These are phyloP conservation scores for Cordyceps javanica DNA, from an alignment of 2,329 filamentous ascomycete species.

Conservation along the genomic window DNA sequence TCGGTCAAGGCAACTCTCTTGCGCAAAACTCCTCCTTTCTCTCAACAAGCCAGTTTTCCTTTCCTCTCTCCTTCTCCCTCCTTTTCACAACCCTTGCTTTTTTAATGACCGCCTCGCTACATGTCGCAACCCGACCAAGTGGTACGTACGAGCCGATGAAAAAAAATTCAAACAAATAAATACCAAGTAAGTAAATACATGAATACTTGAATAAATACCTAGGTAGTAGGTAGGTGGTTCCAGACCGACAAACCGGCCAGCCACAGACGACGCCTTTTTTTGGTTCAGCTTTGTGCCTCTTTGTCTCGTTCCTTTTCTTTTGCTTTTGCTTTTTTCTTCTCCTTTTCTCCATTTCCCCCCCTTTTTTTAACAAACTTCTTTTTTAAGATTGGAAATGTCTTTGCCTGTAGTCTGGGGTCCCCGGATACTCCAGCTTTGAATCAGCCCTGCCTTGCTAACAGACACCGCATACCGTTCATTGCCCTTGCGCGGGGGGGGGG, in stretches of 20 bases:
- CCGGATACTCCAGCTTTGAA: conserved; percentile 6
- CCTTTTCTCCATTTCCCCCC: neutral
- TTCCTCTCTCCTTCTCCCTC: neutral
- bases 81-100: neutral
- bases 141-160: too few species aligned
- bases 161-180: too few species aligned
- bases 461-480: neutral
- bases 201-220: too few species aligned
- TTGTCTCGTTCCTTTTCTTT: neutral
- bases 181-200: too few species aligned
- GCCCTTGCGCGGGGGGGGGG: neutral
- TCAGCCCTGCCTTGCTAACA: neutral
- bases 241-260: conserved; percentile 5
- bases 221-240: too few species aligned
- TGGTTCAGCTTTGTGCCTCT: neutral
- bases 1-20: neutral
- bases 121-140: conserved; percentile 3
- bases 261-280: neutral
- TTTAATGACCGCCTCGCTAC: neutral
- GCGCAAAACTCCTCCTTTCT: neutral
- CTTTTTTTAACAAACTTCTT: too few species aligned
- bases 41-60: neutral
- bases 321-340: neutral
- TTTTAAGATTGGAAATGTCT: conserved; percentile 4
- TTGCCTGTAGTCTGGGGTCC: conserved; percentile 2